Percentiles rank a stretch among this genome's conserved stretches.
Evolutionary conservation across 2,329 filamentous ascomycete genomes (phyloP).

Genomic region (Arthrobotrys entomopaga): DNA sequence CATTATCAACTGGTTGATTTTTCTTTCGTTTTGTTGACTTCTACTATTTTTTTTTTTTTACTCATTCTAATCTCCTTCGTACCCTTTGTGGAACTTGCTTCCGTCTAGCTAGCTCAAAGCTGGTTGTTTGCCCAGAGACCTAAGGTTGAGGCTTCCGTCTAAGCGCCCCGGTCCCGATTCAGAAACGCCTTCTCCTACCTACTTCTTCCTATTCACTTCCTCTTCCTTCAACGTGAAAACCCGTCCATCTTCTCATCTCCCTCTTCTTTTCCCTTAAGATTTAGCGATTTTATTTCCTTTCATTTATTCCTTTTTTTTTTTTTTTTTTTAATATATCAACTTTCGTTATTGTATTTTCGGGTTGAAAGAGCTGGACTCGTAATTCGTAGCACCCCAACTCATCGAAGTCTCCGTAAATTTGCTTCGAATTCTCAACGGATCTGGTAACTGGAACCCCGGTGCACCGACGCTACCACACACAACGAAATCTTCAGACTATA

Average conservation of each 20-base stretch:
- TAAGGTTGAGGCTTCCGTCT: conserved; percentile 40
- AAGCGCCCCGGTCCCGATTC: conserved; percentile 50
- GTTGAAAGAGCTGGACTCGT: conserved; percentile 49
- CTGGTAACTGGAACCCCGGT: conserved; percentile 23
- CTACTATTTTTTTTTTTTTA: conserved; percentile 6
- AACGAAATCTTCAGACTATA: not conserved
- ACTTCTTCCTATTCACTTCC: conserved; percentile 18
- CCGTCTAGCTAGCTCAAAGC: conserved; percentile 7
- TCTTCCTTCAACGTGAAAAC: not conserved
- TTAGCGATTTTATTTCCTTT: not conserved
- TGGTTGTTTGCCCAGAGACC: conserved; percentile 17
- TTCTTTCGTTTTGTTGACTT: conserved; percentile 12
- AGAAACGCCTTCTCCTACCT: conserved; percentile 13
- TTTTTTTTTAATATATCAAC: too few relatives aligned
- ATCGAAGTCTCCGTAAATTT: not conserved
- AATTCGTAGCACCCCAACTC: conserved; percentile 17
- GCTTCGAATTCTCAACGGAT: conserved; percentile 5
- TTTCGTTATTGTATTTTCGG: conserved; percentile 2
- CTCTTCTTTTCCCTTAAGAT: conserved; percentile 11
- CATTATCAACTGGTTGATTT: conserved; percentile 19
- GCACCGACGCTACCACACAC: not conserved
- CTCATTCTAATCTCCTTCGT: not conserved
- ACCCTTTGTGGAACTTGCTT: not conserved
- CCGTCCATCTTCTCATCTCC: not conserved
- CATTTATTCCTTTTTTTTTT: too few relatives aligned